A percentile compares a stretch with the other conserved stretches of the same genome.
These are phyloP conservation scores for Lactifluus subvellereus DNA, from an alignment of 768 basidiomycete genomes.

Conservation along the genomic window DNA sequence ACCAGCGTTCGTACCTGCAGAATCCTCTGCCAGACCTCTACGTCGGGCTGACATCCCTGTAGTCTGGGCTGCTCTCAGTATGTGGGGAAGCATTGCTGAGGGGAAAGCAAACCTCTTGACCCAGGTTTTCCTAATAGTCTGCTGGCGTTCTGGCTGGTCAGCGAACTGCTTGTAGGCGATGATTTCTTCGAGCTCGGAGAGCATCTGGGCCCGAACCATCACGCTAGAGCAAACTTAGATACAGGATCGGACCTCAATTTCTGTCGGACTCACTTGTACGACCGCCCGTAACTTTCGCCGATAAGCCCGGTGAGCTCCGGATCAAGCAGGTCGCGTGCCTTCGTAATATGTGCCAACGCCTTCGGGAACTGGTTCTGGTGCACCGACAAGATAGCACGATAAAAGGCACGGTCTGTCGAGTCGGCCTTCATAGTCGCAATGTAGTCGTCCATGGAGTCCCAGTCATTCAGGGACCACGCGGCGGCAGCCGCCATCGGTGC, in stretches of 20 bases:
- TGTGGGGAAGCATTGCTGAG: neutral
- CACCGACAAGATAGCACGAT: conserved; percentile 90
- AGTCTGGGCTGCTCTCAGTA: conserved; percentile 44
- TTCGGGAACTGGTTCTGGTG: conserved; percentile 95
- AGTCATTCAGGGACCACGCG: conserved; percentile 93
- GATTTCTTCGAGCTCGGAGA: conserved; percentile 97
- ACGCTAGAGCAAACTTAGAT: conserved; percentile 45
- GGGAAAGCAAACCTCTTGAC: conserved; percentile 74
- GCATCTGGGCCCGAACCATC: conserved; percentile 96
- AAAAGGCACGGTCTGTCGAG: conserved; percentile 92
- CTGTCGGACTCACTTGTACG: conserved; percentile 70
- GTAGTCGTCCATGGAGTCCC: conserved; percentile 98
- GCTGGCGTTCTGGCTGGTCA: conserved; percentile 91
- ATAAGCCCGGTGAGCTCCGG: conserved; percentile 87
- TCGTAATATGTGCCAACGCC: conserved; percentile 83
- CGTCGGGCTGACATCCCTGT: conserved; percentile 95
- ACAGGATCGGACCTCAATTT: neutral
- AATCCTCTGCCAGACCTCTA: conserved; percentile 98
- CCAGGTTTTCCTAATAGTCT: conserved; percentile 91
- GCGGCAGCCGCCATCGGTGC: conserved; percentile 97
- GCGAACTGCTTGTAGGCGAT: conserved; percentile 91
- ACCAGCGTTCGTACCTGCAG: conserved; percentile 94
- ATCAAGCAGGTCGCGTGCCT: conserved; percentile 87
- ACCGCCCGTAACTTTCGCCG: conserved; percentile 94
- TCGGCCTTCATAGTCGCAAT: conserved; percentile 90